Base-by-base conservation (phyloP, 306 rosid genomes). In the Corylus americana region DNA sequence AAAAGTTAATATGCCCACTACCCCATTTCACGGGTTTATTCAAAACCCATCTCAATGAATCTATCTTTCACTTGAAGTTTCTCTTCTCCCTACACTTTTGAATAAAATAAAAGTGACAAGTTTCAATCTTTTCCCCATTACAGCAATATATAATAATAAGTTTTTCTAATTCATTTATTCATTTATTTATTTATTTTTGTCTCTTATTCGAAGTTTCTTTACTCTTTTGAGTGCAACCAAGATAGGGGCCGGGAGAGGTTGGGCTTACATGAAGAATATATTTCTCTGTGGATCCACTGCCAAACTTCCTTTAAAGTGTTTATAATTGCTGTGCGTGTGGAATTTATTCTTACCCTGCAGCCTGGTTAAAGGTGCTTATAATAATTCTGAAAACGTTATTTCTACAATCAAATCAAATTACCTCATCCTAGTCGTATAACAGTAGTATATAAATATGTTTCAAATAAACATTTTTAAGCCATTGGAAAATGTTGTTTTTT, bases 181-280 rank as follows among this genome's bases (percentile, higher is more conserved):
- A 22, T 22, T 22, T 22, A 22, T 11, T 12, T n/a, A 8, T 3
- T 11, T 53, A 16, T 14, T 17, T 62, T 62, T 62, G 69, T 75
- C 81, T 72, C 75, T 55, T 53, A 48, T 72, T 31, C 37, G 63
- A 82, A 81, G 72, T 78, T 49, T 81, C 80, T 63, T 75, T n/a
- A 45, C 74, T 78, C 70, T 70, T 9, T 74, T 48, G 25, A 14
- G 6, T 78, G 62, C 70, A 37, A 69, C 61, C 22, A 44, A 20
- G 42, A 62, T 12, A 62, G 18, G 44, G 9, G 44, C 3, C 12
- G 25, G 44, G 29, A 27, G 44, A 63, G 45, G 70, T 12, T 54
- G n/a, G 20, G 18, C 7, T 72, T 25, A 31, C 44, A 35, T 58
- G 59, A 57, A 50, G 64, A 44, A 31, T 55, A 70, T 48, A 39